Percentiles rank a stretch among this genome's conserved stretches.
Conservation (phyloP, 164 flowering plant genomes). For the Annona squamosa region DNA sequence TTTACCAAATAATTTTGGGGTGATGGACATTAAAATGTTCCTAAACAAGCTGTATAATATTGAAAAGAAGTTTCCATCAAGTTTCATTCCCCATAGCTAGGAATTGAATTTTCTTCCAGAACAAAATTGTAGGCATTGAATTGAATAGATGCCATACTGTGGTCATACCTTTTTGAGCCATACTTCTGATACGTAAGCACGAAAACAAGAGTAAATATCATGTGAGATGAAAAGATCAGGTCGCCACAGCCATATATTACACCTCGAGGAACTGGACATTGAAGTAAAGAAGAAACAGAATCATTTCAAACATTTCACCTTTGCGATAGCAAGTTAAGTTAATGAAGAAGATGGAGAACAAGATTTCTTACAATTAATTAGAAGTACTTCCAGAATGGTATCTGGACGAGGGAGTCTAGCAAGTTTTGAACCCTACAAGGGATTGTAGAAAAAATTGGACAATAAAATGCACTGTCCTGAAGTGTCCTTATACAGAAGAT, state of each 20-base stretch:
- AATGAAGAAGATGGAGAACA: not conserved
- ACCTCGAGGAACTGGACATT: constrained; percentile 78
- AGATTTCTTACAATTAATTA: constrained; percentile 53
- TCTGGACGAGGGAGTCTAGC: constrained; percentile 84
- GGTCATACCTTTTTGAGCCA: constrained; percentile 64
- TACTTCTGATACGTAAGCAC: constrained; percentile 87
- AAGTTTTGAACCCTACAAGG: constrained; percentile 76
- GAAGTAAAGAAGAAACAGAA: constrained; percentile 3
- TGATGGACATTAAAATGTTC: not conserved
- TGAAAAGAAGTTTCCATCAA: not conserved
- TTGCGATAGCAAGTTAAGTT: not conserved
- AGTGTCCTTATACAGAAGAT: not conserved
- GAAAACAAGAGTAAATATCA: constrained; percentile 94
- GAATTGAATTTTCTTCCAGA: too few species aligned
- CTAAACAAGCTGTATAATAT: not conserved
- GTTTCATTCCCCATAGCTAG: not conserved
- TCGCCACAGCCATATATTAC: constrained; percentile 94
- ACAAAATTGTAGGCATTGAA: not conserved
- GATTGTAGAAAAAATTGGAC: not conserved
- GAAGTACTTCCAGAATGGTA: constrained; percentile 54
- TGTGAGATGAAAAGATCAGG: constrained; percentile 96
- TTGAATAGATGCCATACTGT: not conserved
- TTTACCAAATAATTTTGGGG: not conserved
- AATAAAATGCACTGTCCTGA: not conserved
- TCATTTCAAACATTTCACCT: not conserved